Percentiles rank a stretch among this genome's conserved stretches.
Conservation (phyloP, 208 protist species). For the Wallacemonas sp. region DNA sequence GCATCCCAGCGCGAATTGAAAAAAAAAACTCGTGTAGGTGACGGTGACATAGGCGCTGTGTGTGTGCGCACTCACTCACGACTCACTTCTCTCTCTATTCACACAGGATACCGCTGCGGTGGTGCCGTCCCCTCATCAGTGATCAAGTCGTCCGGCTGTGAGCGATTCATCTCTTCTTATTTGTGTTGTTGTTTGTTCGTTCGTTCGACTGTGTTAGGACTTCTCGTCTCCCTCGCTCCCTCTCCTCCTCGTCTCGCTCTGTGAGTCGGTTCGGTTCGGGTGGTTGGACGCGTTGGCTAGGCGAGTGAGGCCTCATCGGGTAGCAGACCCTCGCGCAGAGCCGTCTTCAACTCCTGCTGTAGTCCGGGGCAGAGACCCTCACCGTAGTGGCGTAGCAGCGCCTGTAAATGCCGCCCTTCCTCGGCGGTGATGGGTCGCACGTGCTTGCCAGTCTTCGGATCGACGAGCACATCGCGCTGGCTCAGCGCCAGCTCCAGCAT, state of each 20-base stretch:
- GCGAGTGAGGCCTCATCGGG: slow-evolving; percentile 79
- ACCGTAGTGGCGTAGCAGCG: slow-evolving; percentile 80
- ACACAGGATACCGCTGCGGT: too few relatives aligned
- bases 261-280: too few relatives aligned
- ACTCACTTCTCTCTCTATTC: too few relatives aligned
- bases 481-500: slow-evolving; percentile 77
- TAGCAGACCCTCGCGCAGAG: slow-evolving; percentile 75
- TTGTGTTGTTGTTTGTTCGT: neutral
- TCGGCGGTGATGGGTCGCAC: slow-evolving; percentile 77
- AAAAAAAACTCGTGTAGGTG: neutral
- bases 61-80: too few relatives aligned
- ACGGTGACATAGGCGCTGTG: too few relatives aligned
- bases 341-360: slow-evolving; percentile 49
- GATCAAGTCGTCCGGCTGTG: too few relatives aligned
- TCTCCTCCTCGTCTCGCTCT: too few relatives aligned
- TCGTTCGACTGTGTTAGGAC: neutral
- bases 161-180: neutral
- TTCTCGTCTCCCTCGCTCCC: slow-evolving; percentile 1
- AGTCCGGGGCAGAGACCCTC: slow-evolving; percentile 68
- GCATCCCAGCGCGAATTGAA: neutral
- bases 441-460: slow-evolving; percentile 61
- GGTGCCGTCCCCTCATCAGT: too few relatives aligned
- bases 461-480: slow-evolving; percentile 68
- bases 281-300: too few relatives aligned
- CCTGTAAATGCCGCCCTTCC: slow-evolving; percentile 83